Evolutionary conservation across 306 rosid species (phyloP), one percentile per base, ranked within the genome.

Genomic region (Rosa rugosa): DNA sequence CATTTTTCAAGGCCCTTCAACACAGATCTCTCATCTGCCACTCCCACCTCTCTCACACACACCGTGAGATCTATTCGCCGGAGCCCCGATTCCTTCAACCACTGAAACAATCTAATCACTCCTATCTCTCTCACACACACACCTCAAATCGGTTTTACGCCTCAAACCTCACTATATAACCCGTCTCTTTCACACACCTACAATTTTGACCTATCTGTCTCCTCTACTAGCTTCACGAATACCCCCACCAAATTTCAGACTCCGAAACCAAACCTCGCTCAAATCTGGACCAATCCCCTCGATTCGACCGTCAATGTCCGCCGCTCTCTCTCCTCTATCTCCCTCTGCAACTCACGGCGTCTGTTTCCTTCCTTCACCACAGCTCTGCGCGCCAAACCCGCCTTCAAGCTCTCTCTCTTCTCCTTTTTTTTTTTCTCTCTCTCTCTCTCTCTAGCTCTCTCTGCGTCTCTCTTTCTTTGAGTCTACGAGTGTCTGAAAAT

Each of bases 11-110:
- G 11, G 10, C 10, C 46, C 69, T 83, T 84, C 82, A 92, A 72
- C 84, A 78, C 87, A 93, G 95, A 91, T 93, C 93, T 86, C 84
- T 85, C 92, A 88, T 86, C 83, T 63, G 84, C 79, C 53, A 67
- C 65, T 79, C 42, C 57, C 3, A 79, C 53, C 71, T 65, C 71
- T 65, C 62, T 16, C 12, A 60, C 54, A 38, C 79, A 13, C 20
- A 17, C 41, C 74, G 40, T 22, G 14, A 25, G 46, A 51, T 75
- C 85, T 59, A 34, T 31, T 34, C 75, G 9, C 40, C 34, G 0
- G 36, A 23, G 10, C 11, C 38, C 54, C 2, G 1, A 49, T 20
- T 64, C 22, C 72, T 76, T 12, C 54, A 66, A 17, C 64, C 60
- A 27, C 73, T 66, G 49, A 25, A 11, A 18, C 8, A 31, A 22